Percentiles rank a stretch among this genome's conserved stretches.
Conservation (phyloP, 1,284 basidiomycete genomes). For the Sanguinoderma infundibulare region DNA sequence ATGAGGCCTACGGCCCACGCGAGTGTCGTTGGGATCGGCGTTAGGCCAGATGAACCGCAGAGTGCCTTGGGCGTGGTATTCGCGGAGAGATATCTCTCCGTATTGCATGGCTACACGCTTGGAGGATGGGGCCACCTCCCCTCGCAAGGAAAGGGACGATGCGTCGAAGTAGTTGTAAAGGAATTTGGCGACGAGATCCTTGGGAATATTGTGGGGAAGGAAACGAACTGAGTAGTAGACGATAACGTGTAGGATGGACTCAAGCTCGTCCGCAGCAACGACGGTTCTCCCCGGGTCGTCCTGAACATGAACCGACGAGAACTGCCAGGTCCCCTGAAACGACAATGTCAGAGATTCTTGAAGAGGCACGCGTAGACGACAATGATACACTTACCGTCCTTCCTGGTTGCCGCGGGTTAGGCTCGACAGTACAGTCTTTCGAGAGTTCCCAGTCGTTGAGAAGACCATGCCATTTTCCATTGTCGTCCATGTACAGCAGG, state of each 20-base stretch:
- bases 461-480: background rate
- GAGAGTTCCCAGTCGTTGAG: constrained; percentile 15
- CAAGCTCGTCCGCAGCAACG: constrained; percentile 13
- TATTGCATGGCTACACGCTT: background rate
- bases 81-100: background rate
- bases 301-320: constrained; percentile 7
- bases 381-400: constrained; percentile 8
- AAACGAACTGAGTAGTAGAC: constrained; percentile 8
- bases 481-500: constrained; percentile 1
- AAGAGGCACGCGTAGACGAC: background rate
- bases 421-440: background rate
- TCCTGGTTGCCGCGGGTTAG: background rate
- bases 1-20: too few relatives aligned
- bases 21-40: too few relatives aligned
- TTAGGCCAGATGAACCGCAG: background rate
- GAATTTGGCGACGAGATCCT: background rate
- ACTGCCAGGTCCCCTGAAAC: constrained; percentile 16
- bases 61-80: background rate
- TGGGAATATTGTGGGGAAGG: constrained; percentile 4
- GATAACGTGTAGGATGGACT: constrained; percentile 17
- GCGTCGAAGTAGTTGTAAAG: constrained; percentile 14
- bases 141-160: background rate
- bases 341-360: background rate
- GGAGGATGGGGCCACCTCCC: background rate
- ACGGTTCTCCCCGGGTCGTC: background rate